These are phyloP conservation scores for Eucalyptus globulus DNA, from an alignment of 345 rosid species.

Conservation along the genomic window DNA sequence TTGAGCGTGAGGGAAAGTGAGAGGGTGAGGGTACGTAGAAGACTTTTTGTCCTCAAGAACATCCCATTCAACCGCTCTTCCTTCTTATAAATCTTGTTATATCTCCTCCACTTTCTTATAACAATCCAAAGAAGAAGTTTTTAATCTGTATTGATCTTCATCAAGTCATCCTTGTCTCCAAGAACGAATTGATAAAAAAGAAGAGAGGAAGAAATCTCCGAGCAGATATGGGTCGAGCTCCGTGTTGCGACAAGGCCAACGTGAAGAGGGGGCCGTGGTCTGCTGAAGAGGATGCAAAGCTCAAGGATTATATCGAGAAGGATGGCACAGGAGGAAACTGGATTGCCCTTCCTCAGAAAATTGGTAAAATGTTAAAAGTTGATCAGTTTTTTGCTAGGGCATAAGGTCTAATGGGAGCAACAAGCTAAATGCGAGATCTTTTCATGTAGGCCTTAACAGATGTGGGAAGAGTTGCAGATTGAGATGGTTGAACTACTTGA, in stretches of 20 bases:
- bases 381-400: not conserved
- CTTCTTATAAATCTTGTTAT: slow-evolving; percentile 28
- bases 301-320: slow-evolving; percentile 75
- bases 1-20: not conserved
- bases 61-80: not conserved
- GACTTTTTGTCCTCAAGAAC: slow-evolving; percentile 20
- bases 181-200: not conserved
- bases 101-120: not conserved
- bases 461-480: slow-evolving; percentile 99
- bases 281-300: slow-evolving; percentile 91
- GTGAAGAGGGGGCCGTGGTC: slow-evolving; percentile 98
- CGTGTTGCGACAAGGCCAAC: slow-evolving; percentile 90
- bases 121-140: not conserved
- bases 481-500: slow-evolving; percentile 95
- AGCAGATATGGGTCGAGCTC: slow-evolving; percentile 84
- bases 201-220: not conserved
- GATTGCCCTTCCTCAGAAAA: slow-evolving; percentile 98
- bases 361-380: slow-evolving; percentile 30
- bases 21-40: not conserved
- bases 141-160: not conserved
- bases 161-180: not conserved
- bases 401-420: not conserved
- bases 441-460: slow-evolving; percentile 67
- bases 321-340: slow-evolving; percentile 92
- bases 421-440: not conserved